phyloP scores from a whole-genome alignment of 257 asterid species.

The Apocynum venetum region DNA sequence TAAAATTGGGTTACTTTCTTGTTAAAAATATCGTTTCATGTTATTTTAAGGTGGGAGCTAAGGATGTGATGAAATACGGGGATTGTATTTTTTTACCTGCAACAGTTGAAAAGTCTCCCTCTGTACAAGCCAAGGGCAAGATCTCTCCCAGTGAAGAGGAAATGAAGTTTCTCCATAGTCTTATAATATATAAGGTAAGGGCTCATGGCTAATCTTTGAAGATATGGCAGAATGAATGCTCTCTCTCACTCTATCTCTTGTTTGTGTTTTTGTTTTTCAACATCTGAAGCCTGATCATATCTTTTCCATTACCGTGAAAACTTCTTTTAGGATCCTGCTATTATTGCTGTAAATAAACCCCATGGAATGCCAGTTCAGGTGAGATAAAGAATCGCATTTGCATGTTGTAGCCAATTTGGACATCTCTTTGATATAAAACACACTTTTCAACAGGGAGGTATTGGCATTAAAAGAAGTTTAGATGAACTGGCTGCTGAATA shows the following conservation, averaged over 20 bases:
- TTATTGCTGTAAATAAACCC: conserved; percentile 81
- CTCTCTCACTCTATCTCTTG: background rate
- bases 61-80: conserved; percentile 60
- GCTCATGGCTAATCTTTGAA: conserved; percentile 4
- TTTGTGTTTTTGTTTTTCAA: background rate
- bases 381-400: conserved; percentile 1
- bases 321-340: conserved; percentile 56
- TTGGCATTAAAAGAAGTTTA: conserved; percentile 79
- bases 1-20: background rate
- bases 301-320: background rate
- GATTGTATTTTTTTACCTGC: conserved; percentile 70
- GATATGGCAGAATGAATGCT: background rate
- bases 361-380: conserved; percentile 98
- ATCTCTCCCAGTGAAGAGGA: conserved; percentile 42
- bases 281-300: background rate
- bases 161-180: conserved; percentile 50
- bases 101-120: conserved; percentile 51
- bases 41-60: conserved; percentile 63
- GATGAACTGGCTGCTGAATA: conserved; percentile 88
- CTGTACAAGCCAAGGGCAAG: conserved; percentile 28
- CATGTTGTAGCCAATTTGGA: conserved; percentile 15
- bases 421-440: conserved; percentile 6
- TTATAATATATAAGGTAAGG: conserved; percentile 62
- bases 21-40: conserved; percentile 11
- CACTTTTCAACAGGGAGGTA: conserved; percentile 63